phyloP scores from a whole-genome alignment of 495 filamentous ascomycete genomes.

The Hyaloscypha variabilis region DNA sequence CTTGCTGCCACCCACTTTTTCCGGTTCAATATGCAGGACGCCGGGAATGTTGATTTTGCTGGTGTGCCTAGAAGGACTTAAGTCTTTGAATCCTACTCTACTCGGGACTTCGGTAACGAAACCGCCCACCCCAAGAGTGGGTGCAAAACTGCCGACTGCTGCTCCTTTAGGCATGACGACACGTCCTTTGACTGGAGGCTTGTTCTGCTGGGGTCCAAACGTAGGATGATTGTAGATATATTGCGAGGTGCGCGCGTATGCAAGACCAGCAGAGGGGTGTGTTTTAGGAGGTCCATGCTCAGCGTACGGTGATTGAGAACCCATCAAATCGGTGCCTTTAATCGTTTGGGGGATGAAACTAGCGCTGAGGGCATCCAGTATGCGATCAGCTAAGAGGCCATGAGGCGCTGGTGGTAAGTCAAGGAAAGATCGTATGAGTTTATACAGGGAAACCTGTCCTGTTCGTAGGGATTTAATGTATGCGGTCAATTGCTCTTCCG shows the following conservation, averaged over 20 bases:
- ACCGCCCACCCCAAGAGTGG: slow-evolving; percentile 50
- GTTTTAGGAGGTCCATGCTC: slow-evolving; percentile 72
- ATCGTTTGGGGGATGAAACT: background rate
- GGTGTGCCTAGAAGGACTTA: slow-evolving; percentile 16
- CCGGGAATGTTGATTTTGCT: slow-evolving; percentile 28
- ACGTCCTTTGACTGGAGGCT: slow-evolving; percentile 67
- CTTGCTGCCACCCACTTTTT: slow-evolving; percentile 67
- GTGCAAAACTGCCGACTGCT: slow-evolving; percentile 26
- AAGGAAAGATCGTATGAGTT: slow-evolving; percentile 29
- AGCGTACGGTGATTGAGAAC: slow-evolving; percentile 50
- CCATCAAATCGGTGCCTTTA: background rate
- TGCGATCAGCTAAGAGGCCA: slow-evolving; percentile 19
- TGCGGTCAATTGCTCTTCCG: slow-evolving; percentile 59
- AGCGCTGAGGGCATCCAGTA: slow-evolving; percentile 23
- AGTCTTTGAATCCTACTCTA: slow-evolving; percentile 33
- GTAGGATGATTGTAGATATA: slow-evolving; percentile 77
- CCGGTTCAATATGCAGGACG: slow-evolving; percentile 56
- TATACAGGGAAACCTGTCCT: slow-evolving; percentile 38
- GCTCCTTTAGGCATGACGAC: slow-evolving; percentile 53
- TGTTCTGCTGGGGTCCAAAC: slow-evolving; percentile 72
- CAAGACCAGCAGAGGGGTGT: slow-evolving; percentile 89
- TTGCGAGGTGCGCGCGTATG: slow-evolving; percentile 74
- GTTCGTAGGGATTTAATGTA: slow-evolving; percentile 64
- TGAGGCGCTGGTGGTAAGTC: slow-evolving; percentile 28
- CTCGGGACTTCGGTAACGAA: slow-evolving; percentile 42